phyloP scores from a whole-genome alignment of 768 basidiomycete genomes.

The Leccinum barrowsii region DNA sequence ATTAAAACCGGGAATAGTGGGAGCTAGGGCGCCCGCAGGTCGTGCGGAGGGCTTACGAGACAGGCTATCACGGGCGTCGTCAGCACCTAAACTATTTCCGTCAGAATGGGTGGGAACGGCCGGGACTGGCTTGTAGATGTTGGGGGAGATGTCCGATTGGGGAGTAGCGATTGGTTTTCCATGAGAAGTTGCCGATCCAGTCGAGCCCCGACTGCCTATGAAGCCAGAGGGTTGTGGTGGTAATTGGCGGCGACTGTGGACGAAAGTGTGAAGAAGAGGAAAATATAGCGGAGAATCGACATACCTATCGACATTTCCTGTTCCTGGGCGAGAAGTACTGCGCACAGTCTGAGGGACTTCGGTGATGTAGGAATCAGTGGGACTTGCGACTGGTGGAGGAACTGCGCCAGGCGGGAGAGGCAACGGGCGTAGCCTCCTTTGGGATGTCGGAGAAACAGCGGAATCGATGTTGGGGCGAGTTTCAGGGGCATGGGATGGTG shows the following conservation, averaged over 20 bases:
- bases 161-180: constrained; percentile 12
- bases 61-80: constrained; percentile 22
- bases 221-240: constrained; percentile 19
- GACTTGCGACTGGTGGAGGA: constrained; percentile 8
- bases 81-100: constrained; percentile 6
- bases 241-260: constrained; percentile 28
- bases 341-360: constrained; percentile 11
- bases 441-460: constrained; percentile 28
- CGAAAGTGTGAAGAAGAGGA: not conserved
- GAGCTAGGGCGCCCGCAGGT: constrained; percentile 28
- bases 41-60: constrained; percentile 22
- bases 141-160: constrained; percentile 19
- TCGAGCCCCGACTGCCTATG: constrained; percentile 18
- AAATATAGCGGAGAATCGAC: not conserved
- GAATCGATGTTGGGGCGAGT: constrained; percentile 20
- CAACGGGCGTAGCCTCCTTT: constrained; percentile 27
- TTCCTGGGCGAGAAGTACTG: constrained; percentile 24
- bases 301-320: constrained; percentile 26
- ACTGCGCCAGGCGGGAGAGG: constrained; percentile 26
- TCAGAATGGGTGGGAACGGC: constrained; percentile 21
- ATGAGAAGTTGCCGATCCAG: constrained; percentile 18
- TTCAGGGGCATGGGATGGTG: constrained; percentile 17
- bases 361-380: constrained; percentile 14
- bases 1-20: constrained; percentile 24
- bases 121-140: constrained; percentile 32